Percentiles rank a stretch among this genome's conserved stretches.
phyloP scores from a whole-genome alignment of 228 moss, liverwort and hornwort genomes.

The Sphagnum magellanicum region DNA sequence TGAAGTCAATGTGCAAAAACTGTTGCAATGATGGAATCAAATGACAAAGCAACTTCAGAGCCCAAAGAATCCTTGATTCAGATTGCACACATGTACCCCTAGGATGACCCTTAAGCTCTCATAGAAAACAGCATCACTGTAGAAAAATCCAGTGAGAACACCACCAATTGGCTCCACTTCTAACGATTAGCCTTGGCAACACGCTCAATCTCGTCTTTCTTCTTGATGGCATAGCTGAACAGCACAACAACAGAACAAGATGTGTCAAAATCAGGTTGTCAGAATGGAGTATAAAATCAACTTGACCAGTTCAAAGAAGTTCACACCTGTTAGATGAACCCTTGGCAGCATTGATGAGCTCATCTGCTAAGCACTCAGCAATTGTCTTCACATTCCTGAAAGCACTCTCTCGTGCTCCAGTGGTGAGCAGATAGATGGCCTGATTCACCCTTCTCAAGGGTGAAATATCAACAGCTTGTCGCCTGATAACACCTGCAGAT shows the following conservation, averaged over 20 bases:
- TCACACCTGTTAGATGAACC: conserved; percentile 8
- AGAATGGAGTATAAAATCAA: no score
- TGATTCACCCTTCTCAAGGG: conserved; percentile 33
- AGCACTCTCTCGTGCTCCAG: conserved; percentile 26
- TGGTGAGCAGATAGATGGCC: conserved; percentile 25
- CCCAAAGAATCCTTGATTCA: no score
- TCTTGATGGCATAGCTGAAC: conserved; percentile 78
- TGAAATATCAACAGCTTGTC: conserved; percentile 38
- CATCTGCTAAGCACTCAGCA: conserved; percentile 6
- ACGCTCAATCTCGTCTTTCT: conserved; percentile 89
- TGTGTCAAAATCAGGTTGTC: no score
- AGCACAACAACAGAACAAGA: neutral
- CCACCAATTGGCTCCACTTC: neutral
- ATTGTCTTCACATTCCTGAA: conserved; percentile 38
- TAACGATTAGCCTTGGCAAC: conserved; percentile 93
- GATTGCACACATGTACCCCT: no score
- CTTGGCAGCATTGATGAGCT: conserved; percentile 11
- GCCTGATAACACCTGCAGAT: conserved; percentile 35
- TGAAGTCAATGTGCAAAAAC: no score
- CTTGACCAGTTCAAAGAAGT: neutral
- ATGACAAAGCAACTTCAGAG: no score
- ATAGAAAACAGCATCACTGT: no score
- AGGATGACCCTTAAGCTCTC: no score
- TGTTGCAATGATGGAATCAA: no score
- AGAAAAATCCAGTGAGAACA: no score